Evolutionary conservation across 2,329 filamentous ascomycete species (phyloP), one percentile per base, ranked within the genome.

Genomic region (Hypoxylon sp.): DNA sequence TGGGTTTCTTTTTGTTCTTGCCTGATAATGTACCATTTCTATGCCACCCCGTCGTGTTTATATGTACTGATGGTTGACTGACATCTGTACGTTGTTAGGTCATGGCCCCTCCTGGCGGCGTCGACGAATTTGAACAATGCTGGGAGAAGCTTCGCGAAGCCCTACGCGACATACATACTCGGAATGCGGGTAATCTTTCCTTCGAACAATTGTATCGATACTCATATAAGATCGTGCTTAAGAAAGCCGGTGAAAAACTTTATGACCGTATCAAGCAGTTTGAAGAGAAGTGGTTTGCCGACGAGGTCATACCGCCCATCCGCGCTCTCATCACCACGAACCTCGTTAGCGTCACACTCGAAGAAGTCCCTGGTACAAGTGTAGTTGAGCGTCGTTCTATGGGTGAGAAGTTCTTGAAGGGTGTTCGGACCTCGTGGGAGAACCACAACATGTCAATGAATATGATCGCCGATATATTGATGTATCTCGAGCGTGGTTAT

Each of bases 141-240:
- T 99, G 96, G 96, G 84, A 85, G 13, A 88, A 90, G 48, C 88
- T 99, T 6, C 86, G 90, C 50, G 87, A 90, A 52, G 94, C 95
- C 3, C 88, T 99, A 58, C 86, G 84, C 63, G 93, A 97, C 77
- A 98, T 99, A 55, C 94, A 98, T 82, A 92, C 90, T 64, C 94
- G 97, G 79, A 96, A 97, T 78, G 94, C 94, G 67, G 97, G 94
- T 9, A 86, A 87, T 14, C 88, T 99, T 2, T 97, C 94, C 0
- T 99, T 98, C 82, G 96, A 99, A 80, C 92, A 97, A 76, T 88
- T 99, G 0, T 99, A 99, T 81, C 92, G 96, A 64, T 92, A 92
- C 60, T 93, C 94, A 4, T 99, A 99, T 82, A 95, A 96, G 79
- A 93, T 98, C 19, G 95, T 98, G 0, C 83, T 98, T 37, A 92